These are phyloP conservation scores for Acarospora socialis DNA, from an alignment of 2,329 filamentous ascomycete species.

Conservation along the genomic window DNA sequence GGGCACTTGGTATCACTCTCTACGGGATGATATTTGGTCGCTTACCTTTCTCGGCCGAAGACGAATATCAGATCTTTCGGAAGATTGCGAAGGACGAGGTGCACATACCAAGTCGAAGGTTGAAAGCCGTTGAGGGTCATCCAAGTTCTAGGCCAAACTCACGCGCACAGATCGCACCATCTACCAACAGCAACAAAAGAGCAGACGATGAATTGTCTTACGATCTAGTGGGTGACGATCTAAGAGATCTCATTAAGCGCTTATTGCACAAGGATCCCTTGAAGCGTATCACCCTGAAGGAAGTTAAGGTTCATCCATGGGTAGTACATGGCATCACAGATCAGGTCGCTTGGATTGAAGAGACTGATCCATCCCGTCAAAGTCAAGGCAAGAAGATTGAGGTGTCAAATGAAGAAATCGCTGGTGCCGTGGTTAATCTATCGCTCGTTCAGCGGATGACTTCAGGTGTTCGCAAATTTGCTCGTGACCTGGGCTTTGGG, in stretches of 20 bases:
- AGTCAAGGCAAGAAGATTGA: constrained; percentile 76
- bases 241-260: constrained; percentile 63
- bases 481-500: constrained; percentile 39
- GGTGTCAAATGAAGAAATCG: constrained; percentile 81
- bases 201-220: constrained; percentile 67
- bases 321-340: constrained; percentile 66
- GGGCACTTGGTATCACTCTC: constrained; percentile 89
- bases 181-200: constrained; percentile 53
- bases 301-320: constrained; percentile 92
- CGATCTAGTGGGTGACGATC: constrained; percentile 67
- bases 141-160: constrained; percentile 32
- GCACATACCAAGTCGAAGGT: constrained; percentile 66
- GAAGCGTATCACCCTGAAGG: constrained; percentile 73
- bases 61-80: constrained; percentile 82
- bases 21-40: constrained; percentile 92
- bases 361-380: constrained; percentile 71
- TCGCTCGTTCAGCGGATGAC: constrained; percentile 74
- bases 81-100: constrained; percentile 88
- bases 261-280: constrained; percentile 82
- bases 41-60: constrained; percentile 82
- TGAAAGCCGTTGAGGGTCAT: constrained; percentile 51
- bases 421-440: constrained; percentile 76
- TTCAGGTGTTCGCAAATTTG: constrained; percentile 58
- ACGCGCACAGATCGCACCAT: constrained; percentile 31
- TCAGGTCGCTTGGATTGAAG: constrained; percentile 72